A percentile compares a stretch with the other conserved stretches of the same genome.
Evolutionary conservation across 2,329 filamentous ascomycete species (phyloP).

Genomic region (Sporothrix inflata): DNA sequence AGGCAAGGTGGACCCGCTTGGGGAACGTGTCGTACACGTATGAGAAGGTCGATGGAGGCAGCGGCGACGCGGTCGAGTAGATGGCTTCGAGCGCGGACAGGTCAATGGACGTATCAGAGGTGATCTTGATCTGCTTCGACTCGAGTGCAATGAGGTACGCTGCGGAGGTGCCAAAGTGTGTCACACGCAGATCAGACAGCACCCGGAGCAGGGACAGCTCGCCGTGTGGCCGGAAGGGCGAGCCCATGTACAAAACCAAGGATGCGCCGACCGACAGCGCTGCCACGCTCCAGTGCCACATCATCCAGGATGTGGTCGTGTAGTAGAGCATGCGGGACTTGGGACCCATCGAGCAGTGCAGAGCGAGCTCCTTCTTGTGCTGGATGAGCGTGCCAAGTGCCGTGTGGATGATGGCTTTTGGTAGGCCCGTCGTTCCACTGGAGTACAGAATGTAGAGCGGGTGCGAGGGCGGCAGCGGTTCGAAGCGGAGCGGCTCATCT

Average conservation of each 20-base stretch:
- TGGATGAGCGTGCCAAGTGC: slow-evolving; percentile 88
- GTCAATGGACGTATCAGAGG: slow-evolving; percentile 58
- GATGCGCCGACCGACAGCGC: slow-evolving; percentile 82
- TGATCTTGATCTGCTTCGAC: slow-evolving; percentile 67
- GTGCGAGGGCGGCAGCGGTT: slow-evolving; percentile 79
- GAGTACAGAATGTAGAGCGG: slow-evolving; percentile 94
- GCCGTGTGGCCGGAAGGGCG: slow-evolving; percentile 79
- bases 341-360: slow-evolving; percentile 80
- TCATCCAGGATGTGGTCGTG: slow-evolving; percentile 92
- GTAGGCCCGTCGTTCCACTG: slow-evolving; percentile 82
- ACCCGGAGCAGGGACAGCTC: slow-evolving; percentile 81
- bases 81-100: slow-evolving; percentile 75
- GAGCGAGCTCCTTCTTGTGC: slow-evolving; percentile 93
- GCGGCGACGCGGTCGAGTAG: slow-evolving; percentile 89
- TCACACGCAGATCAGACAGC: slow-evolving; percentile 79
- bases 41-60: slow-evolving; percentile 89
- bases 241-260: slow-evolving; percentile 88
- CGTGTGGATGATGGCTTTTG: slow-evolving; percentile 94
- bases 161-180: slow-evolving; percentile 92
- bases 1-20: slow-evolving; percentile 77
- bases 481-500: slow-evolving; percentile 62
- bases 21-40: slow-evolving; percentile 89
- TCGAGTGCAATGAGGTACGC: slow-evolving; percentile 92
- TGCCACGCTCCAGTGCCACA: slow-evolving; percentile 97
- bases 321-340: slow-evolving; percentile 85